phyloP scores from a whole-genome alignment of 2,329 filamentous ascomycete genomes.

The Erysiphe pulchra region DNA sequence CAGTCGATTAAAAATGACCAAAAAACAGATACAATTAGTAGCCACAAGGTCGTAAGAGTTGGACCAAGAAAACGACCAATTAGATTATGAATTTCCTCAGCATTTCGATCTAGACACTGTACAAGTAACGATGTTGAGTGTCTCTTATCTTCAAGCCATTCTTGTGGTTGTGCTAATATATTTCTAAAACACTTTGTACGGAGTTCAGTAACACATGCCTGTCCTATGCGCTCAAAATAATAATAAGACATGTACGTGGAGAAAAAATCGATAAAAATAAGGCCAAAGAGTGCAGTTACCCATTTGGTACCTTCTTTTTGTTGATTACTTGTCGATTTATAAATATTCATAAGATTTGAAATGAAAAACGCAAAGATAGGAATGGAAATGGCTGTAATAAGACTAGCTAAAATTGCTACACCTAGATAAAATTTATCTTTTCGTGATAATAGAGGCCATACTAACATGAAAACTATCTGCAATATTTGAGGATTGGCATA shows the following conservation, averaged over 20 bases:
- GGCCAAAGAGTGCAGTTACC: conserved; percentile 40
- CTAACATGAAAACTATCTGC: conserved; percentile 17
- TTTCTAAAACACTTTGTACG: conserved; percentile 40
- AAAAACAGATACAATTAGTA: conserved; percentile 39
- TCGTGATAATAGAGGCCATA: conserved; percentile 38
- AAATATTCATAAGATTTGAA: conserved; percentile 42
- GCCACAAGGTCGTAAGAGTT: conserved; percentile 36
- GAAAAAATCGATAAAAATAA: conserved; percentile 40
- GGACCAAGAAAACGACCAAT: conserved; percentile 54
- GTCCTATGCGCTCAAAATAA: conserved; percentile 42
- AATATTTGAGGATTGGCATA: not conserved
- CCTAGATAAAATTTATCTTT: conserved; percentile 28
- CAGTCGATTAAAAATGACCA: conserved; percentile 58
- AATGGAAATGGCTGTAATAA: conserved; percentile 8
- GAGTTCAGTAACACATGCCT: conserved; percentile 52
- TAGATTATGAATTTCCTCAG: conserved; percentile 68
- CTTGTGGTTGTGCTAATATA: conserved; percentile 48
- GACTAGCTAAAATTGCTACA: conserved; percentile 23
- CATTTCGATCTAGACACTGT: conserved; percentile 52
- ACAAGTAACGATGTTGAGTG: conserved; percentile 39
- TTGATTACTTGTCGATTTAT: conserved; percentile 16
- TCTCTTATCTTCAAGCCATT: conserved; percentile 49
- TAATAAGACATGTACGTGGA: conserved; percentile 42
- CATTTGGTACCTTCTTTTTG: conserved; percentile 20
- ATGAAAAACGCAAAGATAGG: conserved; percentile 53